Conservation (phyloP, 208 protist species). For the Spongospora subterranea region DNA sequence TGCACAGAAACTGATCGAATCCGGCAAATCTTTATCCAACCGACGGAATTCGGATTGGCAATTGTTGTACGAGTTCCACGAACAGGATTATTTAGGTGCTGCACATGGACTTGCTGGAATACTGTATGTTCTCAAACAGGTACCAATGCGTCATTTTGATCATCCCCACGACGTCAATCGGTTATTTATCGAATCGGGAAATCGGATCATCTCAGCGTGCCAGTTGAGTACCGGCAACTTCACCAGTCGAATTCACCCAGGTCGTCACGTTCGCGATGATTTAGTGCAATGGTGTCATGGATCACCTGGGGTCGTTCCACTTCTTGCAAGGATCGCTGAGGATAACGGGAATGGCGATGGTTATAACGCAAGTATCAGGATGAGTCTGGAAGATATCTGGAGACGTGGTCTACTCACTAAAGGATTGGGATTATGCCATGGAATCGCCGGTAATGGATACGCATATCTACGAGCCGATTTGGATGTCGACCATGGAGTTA, state of each 20-base stretch:
- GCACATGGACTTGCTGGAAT: slow-evolving; percentile 42
- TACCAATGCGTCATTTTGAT: neutral
- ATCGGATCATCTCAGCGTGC: neutral
- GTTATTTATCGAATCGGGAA: neutral
- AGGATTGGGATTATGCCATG: slow-evolving; percentile 27
- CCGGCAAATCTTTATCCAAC: neutral
- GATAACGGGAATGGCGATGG: neutral
- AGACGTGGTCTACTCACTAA: neutral
- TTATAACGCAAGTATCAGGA: neutral
- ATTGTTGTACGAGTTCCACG: slow-evolving; percentile 6
- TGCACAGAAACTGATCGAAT: neutral
- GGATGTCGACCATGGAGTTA: neutral
- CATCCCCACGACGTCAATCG: neutral
- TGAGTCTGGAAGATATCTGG: slow-evolving; percentile 9
- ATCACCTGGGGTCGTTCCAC: neutral
- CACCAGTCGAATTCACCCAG: neutral
- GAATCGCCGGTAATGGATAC: slow-evolving; percentile 49
- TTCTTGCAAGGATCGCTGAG: neutral
- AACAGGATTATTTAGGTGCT: neutral
- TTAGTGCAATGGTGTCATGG: slow-evolving; percentile 52
- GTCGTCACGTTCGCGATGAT: neutral
- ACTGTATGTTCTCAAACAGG: slow-evolving; percentile 20
- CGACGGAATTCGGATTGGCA: neutral
- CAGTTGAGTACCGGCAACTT: slow-evolving; percentile 20
- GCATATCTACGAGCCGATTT: neutral